Evolutionary conservation across 495 filamentous ascomycete species (phyloP).

Genomic region (Ascodesmis nigricans): DNA sequence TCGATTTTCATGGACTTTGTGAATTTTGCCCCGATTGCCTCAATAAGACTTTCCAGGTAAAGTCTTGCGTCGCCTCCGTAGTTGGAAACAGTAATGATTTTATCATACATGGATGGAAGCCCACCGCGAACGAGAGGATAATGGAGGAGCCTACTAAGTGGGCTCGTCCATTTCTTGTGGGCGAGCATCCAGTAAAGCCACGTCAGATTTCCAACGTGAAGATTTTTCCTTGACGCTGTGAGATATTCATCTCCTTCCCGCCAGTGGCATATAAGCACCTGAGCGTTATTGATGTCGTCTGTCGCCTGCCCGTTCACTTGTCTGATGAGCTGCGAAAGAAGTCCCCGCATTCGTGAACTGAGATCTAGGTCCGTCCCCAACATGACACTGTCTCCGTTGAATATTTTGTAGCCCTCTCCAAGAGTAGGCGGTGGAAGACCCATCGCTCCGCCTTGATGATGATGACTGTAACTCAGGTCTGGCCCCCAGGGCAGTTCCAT

Average conservation of each 20-base stretch:
- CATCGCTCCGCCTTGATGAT: slow-evolving; percentile 16
- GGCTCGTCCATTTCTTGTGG: slow-evolving; percentile 67
- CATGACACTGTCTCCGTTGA: slow-evolving; percentile 41
- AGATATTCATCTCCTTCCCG: slow-evolving; percentile 63
- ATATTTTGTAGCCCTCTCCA: slow-evolving; percentile 33
- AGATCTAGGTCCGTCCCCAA: slow-evolving; percentile 52
- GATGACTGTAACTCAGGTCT: slow-evolving; percentile 17
- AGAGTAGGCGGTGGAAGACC: slow-evolving; percentile 12
- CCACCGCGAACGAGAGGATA: slow-evolving; percentile 59
- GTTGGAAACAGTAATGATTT: slow-evolving; percentile 69
- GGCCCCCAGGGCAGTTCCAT: slow-evolving; percentile 13
- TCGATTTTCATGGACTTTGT: slow-evolving; percentile 84
- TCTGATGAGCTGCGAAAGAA: slow-evolving; percentile 45
- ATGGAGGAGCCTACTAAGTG: slow-evolving; percentile 58
- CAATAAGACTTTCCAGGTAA: slow-evolving; percentile 82
- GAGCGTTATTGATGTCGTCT: slow-evolving; percentile 41
- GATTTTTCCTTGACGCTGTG: slow-evolving; percentile 45
- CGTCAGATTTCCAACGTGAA: slow-evolving; percentile 72
- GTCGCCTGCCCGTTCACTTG: slow-evolving; percentile 48
- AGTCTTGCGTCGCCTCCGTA: slow-evolving; percentile 85
- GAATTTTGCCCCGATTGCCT: slow-evolving; percentile 58
- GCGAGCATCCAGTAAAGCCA: slow-evolving; percentile 89
- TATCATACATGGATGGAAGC: slow-evolving; percentile 54
- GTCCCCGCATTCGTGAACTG: slow-evolving; percentile 37
- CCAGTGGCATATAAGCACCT: slow-evolving; percentile 70